Conservation (phyloP, 108 stramenopile species). For the Cyclotella choctawhatcheeana region DNA sequence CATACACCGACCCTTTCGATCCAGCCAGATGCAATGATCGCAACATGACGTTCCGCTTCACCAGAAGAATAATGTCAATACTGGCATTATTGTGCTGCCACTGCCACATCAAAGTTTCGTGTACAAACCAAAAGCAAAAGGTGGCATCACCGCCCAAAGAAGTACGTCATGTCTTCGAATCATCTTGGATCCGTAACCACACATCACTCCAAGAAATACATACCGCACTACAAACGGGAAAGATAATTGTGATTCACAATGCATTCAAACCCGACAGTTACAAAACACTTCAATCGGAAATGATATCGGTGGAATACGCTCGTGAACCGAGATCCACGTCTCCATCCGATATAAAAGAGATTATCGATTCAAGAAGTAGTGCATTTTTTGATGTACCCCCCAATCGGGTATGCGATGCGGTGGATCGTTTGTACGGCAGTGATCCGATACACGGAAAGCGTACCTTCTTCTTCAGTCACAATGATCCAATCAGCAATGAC, state of each 20-base stretch:
- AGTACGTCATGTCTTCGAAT: too few relatives aligned
- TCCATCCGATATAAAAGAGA: background rate
- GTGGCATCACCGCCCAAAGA: too few relatives aligned
- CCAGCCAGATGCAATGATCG: too few relatives aligned
- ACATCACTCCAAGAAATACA: background rate
- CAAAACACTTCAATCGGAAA: background rate
- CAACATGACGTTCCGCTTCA: too few relatives aligned
- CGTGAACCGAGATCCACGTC: background rate
- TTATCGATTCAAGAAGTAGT: background rate
- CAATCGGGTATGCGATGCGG: background rate
- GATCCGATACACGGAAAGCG: background rate
- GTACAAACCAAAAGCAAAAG: too few relatives aligned
- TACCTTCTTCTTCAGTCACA: background rate
- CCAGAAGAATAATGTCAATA: too few relatives aligned
- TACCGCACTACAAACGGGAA: background rate
- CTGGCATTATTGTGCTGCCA: too few relatives aligned
- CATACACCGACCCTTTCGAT: too few relatives aligned
- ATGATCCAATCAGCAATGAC: background rate
- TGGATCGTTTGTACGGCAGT: background rate
- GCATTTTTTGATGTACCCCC: background rate
- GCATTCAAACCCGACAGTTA: background rate
- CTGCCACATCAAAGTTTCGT: too few relatives aligned
- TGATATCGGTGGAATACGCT: background rate
- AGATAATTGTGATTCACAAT: background rate
- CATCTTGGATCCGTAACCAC: background rate